Percentiles rank a stretch among this genome's conserved stretches.
phyloP scores from a whole-genome alignment of 345 rosid species.

The Heritiera fomes region DNA sequence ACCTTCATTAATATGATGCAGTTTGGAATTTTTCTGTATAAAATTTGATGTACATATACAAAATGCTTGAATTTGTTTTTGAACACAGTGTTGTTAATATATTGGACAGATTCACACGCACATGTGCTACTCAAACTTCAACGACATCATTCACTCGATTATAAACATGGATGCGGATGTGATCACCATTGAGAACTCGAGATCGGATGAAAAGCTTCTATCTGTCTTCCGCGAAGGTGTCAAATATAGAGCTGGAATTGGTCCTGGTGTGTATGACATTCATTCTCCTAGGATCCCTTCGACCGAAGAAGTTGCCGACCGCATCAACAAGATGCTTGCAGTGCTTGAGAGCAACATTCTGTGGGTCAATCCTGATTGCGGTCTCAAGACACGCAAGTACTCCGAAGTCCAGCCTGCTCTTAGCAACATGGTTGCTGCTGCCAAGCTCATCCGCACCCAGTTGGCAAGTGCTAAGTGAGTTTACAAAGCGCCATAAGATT shows the following conservation, averaged over 20 bases:
- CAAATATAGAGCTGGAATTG: conserved; percentile 61
- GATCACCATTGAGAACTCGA: conserved; percentile 64
- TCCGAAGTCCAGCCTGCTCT: conserved; percentile 55
- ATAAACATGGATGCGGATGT: conserved; percentile 70
- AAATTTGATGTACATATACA: neutral
- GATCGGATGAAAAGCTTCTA: conserved; percentile 62
- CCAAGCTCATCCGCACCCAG: conserved; percentile 53
- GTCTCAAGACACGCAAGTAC: conserved; percentile 61
- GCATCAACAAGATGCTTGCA: conserved; percentile 58
- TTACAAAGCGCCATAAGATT: neutral
- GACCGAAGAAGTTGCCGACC: conserved; percentile 50
- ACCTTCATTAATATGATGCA: neutral
- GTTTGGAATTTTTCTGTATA: neutral
- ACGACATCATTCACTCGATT: conserved; percentile 63
- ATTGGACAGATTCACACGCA: conserved; percentile 58
- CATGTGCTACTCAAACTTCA: conserved; percentile 78
- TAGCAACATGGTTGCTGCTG: conserved; percentile 55
- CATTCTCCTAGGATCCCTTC: conserved; percentile 67
- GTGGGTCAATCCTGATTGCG: conserved; percentile 65
- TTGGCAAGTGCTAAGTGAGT: conserved; percentile 41
- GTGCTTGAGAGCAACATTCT: conserved; percentile 56
- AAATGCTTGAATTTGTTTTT: neutral
- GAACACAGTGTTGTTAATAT: conserved; percentile 9
- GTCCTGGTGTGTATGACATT: conserved; percentile 62
- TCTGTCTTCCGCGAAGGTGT: conserved; percentile 57